Percentiles rank a stretch among this genome's conserved stretches.
Conservation (phyloP, 495 filamentous ascomycete genomes). For the Bombardia bombarda region DNA sequence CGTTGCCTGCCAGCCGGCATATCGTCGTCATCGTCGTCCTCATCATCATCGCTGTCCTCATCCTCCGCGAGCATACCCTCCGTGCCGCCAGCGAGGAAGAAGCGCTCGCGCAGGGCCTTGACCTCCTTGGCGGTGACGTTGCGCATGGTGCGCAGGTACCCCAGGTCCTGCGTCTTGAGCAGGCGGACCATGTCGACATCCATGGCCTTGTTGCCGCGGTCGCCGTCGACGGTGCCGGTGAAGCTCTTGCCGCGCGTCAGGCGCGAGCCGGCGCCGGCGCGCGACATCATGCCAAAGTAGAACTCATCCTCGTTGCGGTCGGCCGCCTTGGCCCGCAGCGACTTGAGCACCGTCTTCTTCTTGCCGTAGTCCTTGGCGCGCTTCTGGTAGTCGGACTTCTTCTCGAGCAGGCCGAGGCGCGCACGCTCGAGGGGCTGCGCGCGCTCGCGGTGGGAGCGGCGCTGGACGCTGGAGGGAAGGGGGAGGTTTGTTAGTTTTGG, state of each 20-base stretch:
- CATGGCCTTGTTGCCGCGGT: slow-evolving; percentile 52
- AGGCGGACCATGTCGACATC: slow-evolving; percentile 69
- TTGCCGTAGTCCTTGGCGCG: slow-evolving; percentile 80
- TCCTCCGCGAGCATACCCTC: slow-evolving; percentile 19
- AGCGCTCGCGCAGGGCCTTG: slow-evolving; percentile 34
- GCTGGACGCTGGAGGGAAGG: slow-evolving; percentile 18
- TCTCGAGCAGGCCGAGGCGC: slow-evolving; percentile 27
- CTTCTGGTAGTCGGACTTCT: slow-evolving; percentile 70
- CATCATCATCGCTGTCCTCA: slow-evolving; percentile 18
- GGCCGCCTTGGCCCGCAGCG: slow-evolving; percentile 69
- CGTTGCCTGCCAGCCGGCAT: slow-evolving; percentile 1
- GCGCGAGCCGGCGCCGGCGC: slow-evolving; percentile 25
- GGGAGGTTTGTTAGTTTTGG: neutral
- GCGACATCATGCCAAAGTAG: slow-evolving; percentile 80
- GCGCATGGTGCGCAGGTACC: slow-evolving; percentile 66
- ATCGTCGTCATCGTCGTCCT: slow-evolving; percentile 14
- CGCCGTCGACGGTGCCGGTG: slow-evolving; percentile 49
- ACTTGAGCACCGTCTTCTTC: slow-evolving; percentile 74
- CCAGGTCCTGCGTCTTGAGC: slow-evolving; percentile 93
- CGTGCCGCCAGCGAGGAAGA: slow-evolving; percentile 27
- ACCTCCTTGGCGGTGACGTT: slow-evolving; percentile 42
- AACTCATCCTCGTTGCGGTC: slow-evolving; percentile 96
- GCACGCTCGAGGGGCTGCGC: slow-evolving; percentile 71
- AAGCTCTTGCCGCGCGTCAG: slow-evolving; percentile 31
- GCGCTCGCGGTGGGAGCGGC: slow-evolving; percentile 65